Evolutionary conservation across 2,329 filamentous ascomycete species (phyloP).

Genomic region (Leptoxyphium fumago): DNA sequence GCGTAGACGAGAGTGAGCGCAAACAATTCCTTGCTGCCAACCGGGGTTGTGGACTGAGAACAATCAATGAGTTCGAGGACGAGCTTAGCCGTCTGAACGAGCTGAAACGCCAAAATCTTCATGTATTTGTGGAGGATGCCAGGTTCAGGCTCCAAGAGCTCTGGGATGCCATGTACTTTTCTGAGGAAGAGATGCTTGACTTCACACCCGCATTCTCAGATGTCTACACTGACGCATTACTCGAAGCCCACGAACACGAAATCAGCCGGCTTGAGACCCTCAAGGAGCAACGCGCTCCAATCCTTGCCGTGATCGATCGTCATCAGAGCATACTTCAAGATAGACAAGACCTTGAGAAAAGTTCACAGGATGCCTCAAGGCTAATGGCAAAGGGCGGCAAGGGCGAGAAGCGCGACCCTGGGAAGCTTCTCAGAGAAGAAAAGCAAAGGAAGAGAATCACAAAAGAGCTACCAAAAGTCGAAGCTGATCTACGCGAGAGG

Average conservation of each 20-base stretch:
- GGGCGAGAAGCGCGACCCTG: constrained; percentile 86
- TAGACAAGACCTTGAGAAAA: constrained; percentile 72
- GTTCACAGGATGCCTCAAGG: constrained; percentile 87
- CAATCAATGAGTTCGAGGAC: constrained; percentile 92
- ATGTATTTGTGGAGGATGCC: constrained; percentile 90
- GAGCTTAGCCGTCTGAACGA: constrained; percentile 78
- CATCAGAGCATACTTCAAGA: constrained; percentile 74
- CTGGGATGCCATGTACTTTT: constrained; percentile 89
- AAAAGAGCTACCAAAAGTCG: constrained; percentile 88
- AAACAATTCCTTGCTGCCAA: constrained; percentile 77
- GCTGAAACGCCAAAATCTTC: constrained; percentile 85
- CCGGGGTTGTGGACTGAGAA: constrained; percentile 76
- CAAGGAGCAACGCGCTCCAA: constrained; percentile 75
- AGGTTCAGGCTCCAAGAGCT: constrained; percentile 81
- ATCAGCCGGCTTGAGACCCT: constrained; percentile 68
- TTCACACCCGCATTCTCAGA: constrained; percentile 87
- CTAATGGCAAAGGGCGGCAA: constrained; percentile 84
- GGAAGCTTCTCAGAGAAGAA: constrained; percentile 84
- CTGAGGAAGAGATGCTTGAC: constrained; percentile 96
- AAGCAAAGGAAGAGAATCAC: constrained; percentile 97
- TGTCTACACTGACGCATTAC: constrained; percentile 86
- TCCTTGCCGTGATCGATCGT: constrained; percentile 65
- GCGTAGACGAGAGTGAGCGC: constrained; percentile 66
- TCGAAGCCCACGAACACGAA: constrained; percentile 89
- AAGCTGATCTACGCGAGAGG: constrained; percentile 65